phyloP scores from a whole-genome alignment of 176 grass and related monocot species.

The Zoysia japonica region DNA sequence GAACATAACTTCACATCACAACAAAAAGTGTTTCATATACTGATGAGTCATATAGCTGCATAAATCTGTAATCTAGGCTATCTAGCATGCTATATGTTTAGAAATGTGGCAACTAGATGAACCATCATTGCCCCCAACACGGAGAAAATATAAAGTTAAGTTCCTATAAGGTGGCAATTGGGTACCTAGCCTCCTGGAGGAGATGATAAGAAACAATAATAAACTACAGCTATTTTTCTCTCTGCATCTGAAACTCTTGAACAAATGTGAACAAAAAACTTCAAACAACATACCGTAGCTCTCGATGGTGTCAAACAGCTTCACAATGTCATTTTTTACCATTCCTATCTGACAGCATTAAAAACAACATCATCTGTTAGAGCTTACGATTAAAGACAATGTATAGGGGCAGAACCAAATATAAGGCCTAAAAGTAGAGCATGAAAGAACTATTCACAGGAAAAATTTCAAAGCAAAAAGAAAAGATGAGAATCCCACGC shows the following conservation, averaged over 20 bases:
- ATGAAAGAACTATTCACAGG: conserved; percentile 9
- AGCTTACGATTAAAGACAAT: not conserved
- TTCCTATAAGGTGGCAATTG: not conserved
- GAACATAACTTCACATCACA: not conserved
- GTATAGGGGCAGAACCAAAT: not conserved
- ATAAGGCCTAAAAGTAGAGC: not conserved
- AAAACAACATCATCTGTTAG: conserved; percentile 23
- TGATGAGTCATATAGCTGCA: not conserved
- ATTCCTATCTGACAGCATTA: conserved; percentile 65
- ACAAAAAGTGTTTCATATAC: not conserved
- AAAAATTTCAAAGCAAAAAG: not conserved
- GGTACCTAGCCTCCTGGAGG: conserved; percentile 6
- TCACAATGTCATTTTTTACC: conserved; percentile 83
- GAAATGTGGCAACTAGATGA: not conserved
- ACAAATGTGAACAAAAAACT: conserved; percentile 12
- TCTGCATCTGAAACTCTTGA: not conserved
- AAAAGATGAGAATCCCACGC: not conserved
- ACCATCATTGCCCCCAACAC: not conserved
- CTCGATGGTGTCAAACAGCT: conserved; percentile 91
- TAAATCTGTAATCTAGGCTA: not conserved
- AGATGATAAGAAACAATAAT: not conserved
- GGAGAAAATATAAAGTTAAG: not conserved
- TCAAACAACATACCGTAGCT: conserved; percentile 62
- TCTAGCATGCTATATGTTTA: not conserved
- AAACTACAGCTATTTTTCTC: not conserved